These are phyloP conservation scores for Platanthera zijinensis DNA, from an alignment of 106 monocot species.

Conservation along the genomic window DNA sequence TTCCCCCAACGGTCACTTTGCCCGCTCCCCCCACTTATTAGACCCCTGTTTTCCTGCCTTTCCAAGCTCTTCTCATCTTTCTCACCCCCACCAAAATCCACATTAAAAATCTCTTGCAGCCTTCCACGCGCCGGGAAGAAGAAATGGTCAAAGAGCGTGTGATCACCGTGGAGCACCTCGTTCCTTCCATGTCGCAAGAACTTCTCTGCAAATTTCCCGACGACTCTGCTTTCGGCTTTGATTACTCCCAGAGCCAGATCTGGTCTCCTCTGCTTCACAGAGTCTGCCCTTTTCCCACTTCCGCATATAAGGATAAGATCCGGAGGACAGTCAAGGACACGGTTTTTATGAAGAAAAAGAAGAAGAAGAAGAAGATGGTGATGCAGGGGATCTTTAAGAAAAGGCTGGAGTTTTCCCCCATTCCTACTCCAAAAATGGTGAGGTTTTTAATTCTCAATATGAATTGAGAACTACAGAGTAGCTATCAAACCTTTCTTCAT, in stretches of 20 bases:
- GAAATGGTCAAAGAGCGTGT: slow-evolving; percentile 36
- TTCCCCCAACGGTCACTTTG: slow-evolving; percentile 19
- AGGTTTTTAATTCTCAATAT: neutral
- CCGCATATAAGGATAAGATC: neutral
- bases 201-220: slow-evolving; percentile 89
- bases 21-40: neutral
- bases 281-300: neutral
- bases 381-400: slow-evolving; percentile 4
- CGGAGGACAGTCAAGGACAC: neutral
- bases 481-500: too few relatives aligned
- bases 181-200: slow-evolving; percentile 61
- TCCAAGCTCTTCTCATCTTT: neutral
- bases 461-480: too few relatives aligned
- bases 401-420: slow-evolving; percentile 19
- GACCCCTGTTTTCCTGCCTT: neutral
- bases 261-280: slow-evolving; percentile 82
- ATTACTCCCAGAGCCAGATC: slow-evolving; percentile 85
- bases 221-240: slow-evolving; percentile 71
- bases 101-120: neutral
- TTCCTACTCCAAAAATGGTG: slow-evolving; percentile 18
- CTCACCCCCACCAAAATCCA: neutral
- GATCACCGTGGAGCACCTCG: slow-evolving; percentile 81
- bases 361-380: slow-evolving; percentile 16
- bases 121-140: neutral
- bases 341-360: slow-evolving; percentile 12